A percentile compares a stretch with the other conserved stretches of the same genome.
phyloP scores from a whole-genome alignment of 164 flowering plant genomes.

The Stephania japonica region DNA sequence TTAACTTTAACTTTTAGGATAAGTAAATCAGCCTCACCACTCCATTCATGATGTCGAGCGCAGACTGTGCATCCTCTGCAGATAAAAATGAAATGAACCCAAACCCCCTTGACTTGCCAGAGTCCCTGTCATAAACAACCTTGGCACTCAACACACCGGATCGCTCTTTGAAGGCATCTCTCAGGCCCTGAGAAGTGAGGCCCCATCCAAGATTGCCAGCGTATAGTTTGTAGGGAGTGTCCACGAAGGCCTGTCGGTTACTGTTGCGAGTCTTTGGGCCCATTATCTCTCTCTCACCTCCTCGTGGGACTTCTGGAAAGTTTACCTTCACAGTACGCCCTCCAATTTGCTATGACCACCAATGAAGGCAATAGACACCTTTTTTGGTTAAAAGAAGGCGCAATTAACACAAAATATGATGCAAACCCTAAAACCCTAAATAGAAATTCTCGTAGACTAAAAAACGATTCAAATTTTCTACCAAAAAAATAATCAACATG shows the following conservation, averaged over 20 bases:
- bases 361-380: background rate
- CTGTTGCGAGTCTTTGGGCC: constrained; percentile 53
- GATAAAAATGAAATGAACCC: constrained; percentile 75
- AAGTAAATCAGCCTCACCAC: constrained; percentile 44
- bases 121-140: constrained; percentile 54
- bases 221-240: constrained; percentile 87
- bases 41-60: constrained; percentile 66
- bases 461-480: no score
- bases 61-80: constrained; percentile 48
- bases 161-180: constrained; percentile 52
- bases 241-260: constrained; percentile 43
- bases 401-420: background rate
- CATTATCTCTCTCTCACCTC: constrained; percentile 82
- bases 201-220: constrained; percentile 86
- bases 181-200: constrained; percentile 62
- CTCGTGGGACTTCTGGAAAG: constrained; percentile 90
- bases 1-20: background rate
- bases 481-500: no score
- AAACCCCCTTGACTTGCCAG: constrained; percentile 81
- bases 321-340: constrained; percentile 81
- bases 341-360: constrained; percentile 59
- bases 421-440: no score
- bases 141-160: constrained; percentile 75
- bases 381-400: background rate
- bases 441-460: no score